Conservation (phyloP, 2,329 filamentous ascomycete species). For the Tolypocladium inflatum region DNA sequence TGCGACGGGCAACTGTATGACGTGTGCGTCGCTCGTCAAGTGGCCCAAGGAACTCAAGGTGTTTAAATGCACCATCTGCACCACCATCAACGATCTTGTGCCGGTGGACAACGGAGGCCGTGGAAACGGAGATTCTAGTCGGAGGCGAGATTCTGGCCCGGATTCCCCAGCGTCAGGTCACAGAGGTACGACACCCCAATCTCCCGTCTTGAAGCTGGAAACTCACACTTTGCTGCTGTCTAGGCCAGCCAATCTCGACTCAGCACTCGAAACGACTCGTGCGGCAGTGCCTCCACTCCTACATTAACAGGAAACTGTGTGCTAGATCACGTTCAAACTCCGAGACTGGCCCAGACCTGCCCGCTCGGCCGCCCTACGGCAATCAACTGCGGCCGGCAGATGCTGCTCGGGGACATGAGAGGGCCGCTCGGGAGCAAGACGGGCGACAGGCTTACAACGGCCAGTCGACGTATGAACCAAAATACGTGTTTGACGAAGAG, state of each 20-base stretch:
- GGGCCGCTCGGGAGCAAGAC: not conserved
- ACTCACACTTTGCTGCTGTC: not conserved
- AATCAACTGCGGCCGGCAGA: slow-evolving; percentile 4
- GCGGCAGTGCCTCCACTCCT: slow-evolving; percentile 22
- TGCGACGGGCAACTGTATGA: slow-evolving; percentile 69
- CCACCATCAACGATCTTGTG: slow-evolving; percentile 72
- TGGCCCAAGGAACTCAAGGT: slow-evolving; percentile 66
- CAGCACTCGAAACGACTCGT: slow-evolving; percentile 23
- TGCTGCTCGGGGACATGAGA: slow-evolving; percentile 1
- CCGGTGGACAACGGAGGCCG: slow-evolving; percentile 13
- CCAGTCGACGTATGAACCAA: slow-evolving; percentile 2
- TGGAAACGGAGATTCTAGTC: slow-evolving; percentile 10
- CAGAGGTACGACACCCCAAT: slow-evolving; percentile 3
- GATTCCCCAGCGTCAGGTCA: slow-evolving; percentile 1
- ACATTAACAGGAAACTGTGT: slow-evolving; percentile 17
- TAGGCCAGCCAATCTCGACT: slow-evolving; percentile 21
- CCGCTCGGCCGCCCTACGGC: slow-evolving; percentile 2
- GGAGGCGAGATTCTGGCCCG: slow-evolving; percentile 12
- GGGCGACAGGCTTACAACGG: not conserved
- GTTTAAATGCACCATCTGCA: slow-evolving; percentile 76
- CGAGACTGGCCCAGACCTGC: slow-evolving; percentile 3
- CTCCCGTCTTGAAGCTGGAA: not conserved
- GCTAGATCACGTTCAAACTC: not conserved
- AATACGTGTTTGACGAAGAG: slow-evolving; percentile 27
- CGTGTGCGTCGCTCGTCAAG: slow-evolving; percentile 69